Base-by-base conservation (phyloP, 1,284 basidiomycete genomes). In the Bondarzewia mesenterica region DNA sequence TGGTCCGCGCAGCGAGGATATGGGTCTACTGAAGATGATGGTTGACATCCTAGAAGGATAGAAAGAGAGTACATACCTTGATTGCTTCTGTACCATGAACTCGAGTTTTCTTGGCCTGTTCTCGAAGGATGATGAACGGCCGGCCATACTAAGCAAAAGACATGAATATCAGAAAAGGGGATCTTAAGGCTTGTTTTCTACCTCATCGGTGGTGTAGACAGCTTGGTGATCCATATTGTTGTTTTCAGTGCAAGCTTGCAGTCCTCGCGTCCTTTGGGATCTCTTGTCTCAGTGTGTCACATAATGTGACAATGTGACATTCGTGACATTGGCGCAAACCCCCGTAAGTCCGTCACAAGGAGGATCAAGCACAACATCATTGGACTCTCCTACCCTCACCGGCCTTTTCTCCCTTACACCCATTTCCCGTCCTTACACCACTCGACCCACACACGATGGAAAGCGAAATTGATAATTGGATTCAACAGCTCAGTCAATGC, bases 51-150 rank as follows among this genome's bases (percentile, higher is more conserved):
- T 4, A 22, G 20, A 5, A n/a, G 36, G 3, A 26, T 16, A 45
- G 35, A 25, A 42, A 15, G 45, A 36, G 7, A 40, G 25, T 12
- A 63, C 73, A 46, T 44, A 92, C 92, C 77, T 97, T 95, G 75
- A 99, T 97, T 55, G 95, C 95, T 67, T 96, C 91, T 54, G 89
- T 69, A 50, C 96, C 96, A 73, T 98, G 93, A 39, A 80, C 86
- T 62, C 95, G 82, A 18, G 93, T 97, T 78, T 96, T 98, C 71
- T 73, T 97, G 52, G 78, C 86, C 69, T 99, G 95, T 63, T 99
- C 95, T 42, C 93, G 82, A 52, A 97, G 79, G 67, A 99, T 95
- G 66, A 99, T 97, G 69, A 98, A 98, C 22, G 95, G 95, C 43
- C 93, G 77, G 42, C 94, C 93, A 69, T 94, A 96, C 91, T 95